Base-by-base conservation (phyloP, 1,284 basidiomycete species). In the Schizopora paradoxa region DNA sequence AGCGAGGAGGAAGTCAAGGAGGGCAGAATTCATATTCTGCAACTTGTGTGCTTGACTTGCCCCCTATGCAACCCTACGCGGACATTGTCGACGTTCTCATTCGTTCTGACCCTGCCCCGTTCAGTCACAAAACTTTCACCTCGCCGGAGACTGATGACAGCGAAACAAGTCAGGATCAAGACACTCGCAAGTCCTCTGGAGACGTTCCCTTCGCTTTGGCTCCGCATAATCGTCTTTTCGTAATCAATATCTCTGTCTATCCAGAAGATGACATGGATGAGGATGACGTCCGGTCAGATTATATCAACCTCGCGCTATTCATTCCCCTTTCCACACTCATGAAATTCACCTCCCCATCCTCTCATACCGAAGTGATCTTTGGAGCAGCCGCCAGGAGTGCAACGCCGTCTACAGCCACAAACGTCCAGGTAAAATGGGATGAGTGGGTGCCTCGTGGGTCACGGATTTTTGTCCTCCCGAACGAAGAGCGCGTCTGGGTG, bases 31-130 rank as follows among this genome's bases (percentile, higher is more conserved):
- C 32, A 7, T 50, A 46, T 29, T 39, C 32, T 5, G 48, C 48
- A 1, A 16, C 39, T n/a, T 66, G 66, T 53, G 60, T 59, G 0
- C 73, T 81, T 48, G 54, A 60, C 33, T 70, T 68, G 51, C 74
- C 74, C 3, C 40, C 49, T 2, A 55, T 72, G 31, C 47, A 51
- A 4, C 52, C 51, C 7, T 55, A 51, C 45, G 56, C 64, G 13
- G 53, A 59, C 19, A 49, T 57, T 0, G 50, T 64, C 41, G 58
- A 57, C 28, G 61, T 80, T 36, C 55, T 65, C 22, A 67, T 83
- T 22, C 74, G 73, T 21, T 74, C 73, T n/a, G 79, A 83, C 54
- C 79, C 80, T 14, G 64, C 72, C 7, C 71, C 76, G 2, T 53
- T 50, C 25, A 67, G 70, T 43, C 16, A 4, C 4, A 5, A 21